phyloP scores from a whole-genome alignment of 345 rosid genomes.

The Eucalyptus cladocalyx region DNA sequence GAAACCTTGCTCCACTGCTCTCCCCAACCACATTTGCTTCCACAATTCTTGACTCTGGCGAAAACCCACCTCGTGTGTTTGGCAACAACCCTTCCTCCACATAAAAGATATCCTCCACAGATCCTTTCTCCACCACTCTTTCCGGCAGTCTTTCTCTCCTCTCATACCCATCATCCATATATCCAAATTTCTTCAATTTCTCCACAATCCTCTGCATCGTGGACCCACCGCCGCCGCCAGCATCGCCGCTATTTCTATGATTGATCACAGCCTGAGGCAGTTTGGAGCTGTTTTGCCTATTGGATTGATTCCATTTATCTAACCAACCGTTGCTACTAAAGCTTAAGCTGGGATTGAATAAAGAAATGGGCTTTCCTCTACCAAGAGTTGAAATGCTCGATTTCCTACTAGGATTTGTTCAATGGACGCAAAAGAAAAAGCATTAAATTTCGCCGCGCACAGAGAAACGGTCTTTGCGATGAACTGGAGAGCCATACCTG shows the following conservation, averaged over 20 bases:
- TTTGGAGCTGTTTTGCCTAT: slow-evolving; percentile 20
- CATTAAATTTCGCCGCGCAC: background rate
- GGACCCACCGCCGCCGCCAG: slow-evolving; percentile 21
- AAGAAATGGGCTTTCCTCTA: background rate
- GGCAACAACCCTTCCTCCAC: slow-evolving; percentile 58
- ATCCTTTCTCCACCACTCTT: slow-evolving; percentile 62
- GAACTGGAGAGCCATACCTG: slow-evolving; percentile 20
- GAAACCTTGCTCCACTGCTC: slow-evolving; percentile 51
- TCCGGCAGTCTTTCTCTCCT: slow-evolving; percentile 12
- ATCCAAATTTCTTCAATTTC: slow-evolving; percentile 65
- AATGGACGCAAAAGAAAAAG: background rate
- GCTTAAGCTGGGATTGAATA: background rate
- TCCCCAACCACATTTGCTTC: slow-evolving; percentile 19
- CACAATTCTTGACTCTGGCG: slow-evolving; percentile 33
- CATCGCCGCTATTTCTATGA: slow-evolving; percentile 12
- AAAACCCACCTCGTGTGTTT: slow-evolving; percentile 50
- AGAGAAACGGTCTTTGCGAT: slow-evolving; percentile 4
- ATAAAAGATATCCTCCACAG: slow-evolving; percentile 59
- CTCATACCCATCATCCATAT: slow-evolving; percentile 29
- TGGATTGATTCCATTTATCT: slow-evolving; percentile 36
- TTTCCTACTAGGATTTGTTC: slow-evolving; percentile 15
- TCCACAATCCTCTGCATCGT: slow-evolving; percentile 84
- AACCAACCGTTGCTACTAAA: slow-evolving; percentile 26
- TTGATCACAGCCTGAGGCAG: slow-evolving; percentile 33
- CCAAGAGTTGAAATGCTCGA: background rate